Evolutionary conservation across 2,329 filamentous ascomycete species (phyloP).

Genomic region (Stenocarpella maydis): DNA sequence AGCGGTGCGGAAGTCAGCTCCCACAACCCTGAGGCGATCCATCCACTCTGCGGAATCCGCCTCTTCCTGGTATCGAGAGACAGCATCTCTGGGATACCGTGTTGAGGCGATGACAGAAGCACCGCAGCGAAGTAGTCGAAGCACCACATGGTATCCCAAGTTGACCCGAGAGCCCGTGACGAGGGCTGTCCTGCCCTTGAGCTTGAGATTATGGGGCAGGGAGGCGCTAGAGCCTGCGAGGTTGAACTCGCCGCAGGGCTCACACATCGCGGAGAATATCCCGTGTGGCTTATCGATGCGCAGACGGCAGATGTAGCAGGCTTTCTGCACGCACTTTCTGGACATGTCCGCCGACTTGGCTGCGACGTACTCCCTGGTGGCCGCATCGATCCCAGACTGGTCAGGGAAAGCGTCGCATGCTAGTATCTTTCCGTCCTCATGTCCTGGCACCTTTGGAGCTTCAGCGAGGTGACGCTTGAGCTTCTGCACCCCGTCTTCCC

Average conservation of each 20-base stretch:
- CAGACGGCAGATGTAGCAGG: constrained; percentile 5
- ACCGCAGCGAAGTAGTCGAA: constrained; percentile 2
- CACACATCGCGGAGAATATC: constrained; percentile 10
- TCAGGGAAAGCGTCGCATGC: background rate
- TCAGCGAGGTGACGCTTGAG: constrained; percentile 1
- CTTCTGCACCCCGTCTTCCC: background rate
- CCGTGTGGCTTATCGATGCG: background rate
- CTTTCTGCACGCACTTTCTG: background rate
- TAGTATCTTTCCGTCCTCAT: background rate
- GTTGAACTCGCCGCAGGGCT: constrained; percentile 13
- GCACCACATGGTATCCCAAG: background rate
- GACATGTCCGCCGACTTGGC: background rate
- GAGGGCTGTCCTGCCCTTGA: constrained; percentile 10
- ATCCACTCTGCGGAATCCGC: background rate
- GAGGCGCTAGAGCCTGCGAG: constrained; percentile 13
- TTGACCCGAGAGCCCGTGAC: constrained; percentile 3
- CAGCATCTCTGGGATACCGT: background rate
- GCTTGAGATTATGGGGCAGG: background rate
- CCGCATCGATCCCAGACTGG: background rate
- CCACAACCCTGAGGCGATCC: background rate
- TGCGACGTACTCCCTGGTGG: background rate
- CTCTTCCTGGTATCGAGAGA: background rate
- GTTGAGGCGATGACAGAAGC: constrained; percentile 13
- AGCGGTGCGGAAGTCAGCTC: constrained; percentile 6
- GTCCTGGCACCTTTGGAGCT: background rate